A percentile compares a stretch with the other conserved stretches of the same genome.
Evolutionary conservation across 768 basidiomycete species (phyloP).

Genomic region (Suillus ampliporus): DNA sequence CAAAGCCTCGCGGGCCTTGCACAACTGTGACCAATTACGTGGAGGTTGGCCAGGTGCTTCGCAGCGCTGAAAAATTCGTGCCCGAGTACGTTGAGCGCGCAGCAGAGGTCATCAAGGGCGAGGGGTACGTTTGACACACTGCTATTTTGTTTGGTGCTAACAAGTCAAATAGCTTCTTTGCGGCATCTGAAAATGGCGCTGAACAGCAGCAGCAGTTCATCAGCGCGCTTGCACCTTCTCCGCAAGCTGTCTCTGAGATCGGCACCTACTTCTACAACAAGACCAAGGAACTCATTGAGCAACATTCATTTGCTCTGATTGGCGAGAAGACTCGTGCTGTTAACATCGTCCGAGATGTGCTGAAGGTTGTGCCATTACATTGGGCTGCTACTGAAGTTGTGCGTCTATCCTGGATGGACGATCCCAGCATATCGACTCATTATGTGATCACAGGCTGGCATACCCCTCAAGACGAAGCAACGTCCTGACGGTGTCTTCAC

Average conservation of each 20-base stretch:
- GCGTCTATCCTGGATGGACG: slow-evolving; percentile 27
- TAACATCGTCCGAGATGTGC: slow-evolving; percentile 72
- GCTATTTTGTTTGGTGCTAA: slow-evolving; percentile 11
- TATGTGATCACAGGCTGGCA: slow-evolving; percentile 63
- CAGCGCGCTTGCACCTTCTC: slow-evolving; percentile 50
- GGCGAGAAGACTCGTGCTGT: slow-evolving; percentile 58
- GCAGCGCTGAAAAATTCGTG: slow-evolving; percentile 49
- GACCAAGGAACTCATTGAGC: slow-evolving; percentile 61
- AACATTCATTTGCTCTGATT: slow-evolving; percentile 60
- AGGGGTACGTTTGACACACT: slow-evolving; percentile 51
- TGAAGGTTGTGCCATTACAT: slow-evolving; percentile 65
- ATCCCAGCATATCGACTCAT: background rate
- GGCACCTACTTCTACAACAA: slow-evolving; percentile 69
- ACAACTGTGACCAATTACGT: slow-evolving; percentile 50
- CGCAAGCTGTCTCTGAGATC: slow-evolving; percentile 55
- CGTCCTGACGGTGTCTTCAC: slow-evolving; percentile 65
- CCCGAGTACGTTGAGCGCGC: slow-evolving; percentile 57
- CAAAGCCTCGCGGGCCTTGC: slow-evolving; percentile 36
- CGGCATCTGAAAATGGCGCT: slow-evolving; percentile 47
- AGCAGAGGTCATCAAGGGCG: slow-evolving; percentile 57
- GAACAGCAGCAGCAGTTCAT: slow-evolving; percentile 53
- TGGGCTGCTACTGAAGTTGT: slow-evolving; percentile 79
- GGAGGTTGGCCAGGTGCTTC: slow-evolving; percentile 58
- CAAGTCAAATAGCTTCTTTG: slow-evolving; percentile 62
- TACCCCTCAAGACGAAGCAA: slow-evolving; percentile 65